Evolutionary conservation across 768 basidiomycete species (phyloP).

Genomic region (Suillus variegatus): DNA sequence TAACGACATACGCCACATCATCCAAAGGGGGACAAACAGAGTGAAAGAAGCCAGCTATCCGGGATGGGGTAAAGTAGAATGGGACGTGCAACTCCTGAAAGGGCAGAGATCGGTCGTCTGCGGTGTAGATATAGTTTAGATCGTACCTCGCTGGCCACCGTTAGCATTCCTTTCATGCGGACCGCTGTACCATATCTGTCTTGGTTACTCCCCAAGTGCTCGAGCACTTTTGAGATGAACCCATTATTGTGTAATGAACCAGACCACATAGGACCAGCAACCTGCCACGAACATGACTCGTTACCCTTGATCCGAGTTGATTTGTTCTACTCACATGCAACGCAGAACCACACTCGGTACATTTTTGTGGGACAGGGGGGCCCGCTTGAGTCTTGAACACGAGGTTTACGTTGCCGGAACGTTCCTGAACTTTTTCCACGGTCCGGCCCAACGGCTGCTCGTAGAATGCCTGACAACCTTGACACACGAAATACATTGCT

Average conservation of each 20-base stretch:
- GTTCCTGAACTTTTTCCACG: conserved; percentile 57
- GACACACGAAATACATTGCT: conserved; percentile 82
- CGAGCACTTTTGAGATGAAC: conserved; percentile 76
- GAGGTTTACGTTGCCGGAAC: conserved; percentile 57
- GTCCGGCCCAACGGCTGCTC: conserved; percentile 85
- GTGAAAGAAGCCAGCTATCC: conserved; percentile 80
- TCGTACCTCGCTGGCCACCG: conserved; percentile 82
- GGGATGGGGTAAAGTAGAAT: conserved; percentile 88
- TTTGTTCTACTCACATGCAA: conserved; percentile 61
- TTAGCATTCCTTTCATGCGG: conserved; percentile 96
- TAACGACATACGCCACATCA: conserved; percentile 65
- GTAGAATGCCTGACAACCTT: conserved; percentile 78
- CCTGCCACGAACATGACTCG: conserved; percentile 38
- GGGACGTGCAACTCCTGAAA: conserved; percentile 70
- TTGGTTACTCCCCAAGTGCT: conserved; percentile 64
- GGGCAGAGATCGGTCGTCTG: conserved; percentile 4
- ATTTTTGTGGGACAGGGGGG: conserved; percentile 65
- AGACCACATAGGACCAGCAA: conserved; percentile 97
- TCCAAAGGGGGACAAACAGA: conserved; percentile 74
- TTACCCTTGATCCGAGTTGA: not conserved
- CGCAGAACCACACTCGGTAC: conserved; percentile 78
- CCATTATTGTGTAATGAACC: conserved; percentile 77
- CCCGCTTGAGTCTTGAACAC: conserved; percentile 74
- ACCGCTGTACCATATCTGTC: conserved; percentile 73
- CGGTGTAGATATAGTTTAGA: not conserved